These are phyloP conservation scores for Nyssa sinensis DNA, from an alignment of 148 eudicot genomes.

Conservation along the genomic window DNA sequence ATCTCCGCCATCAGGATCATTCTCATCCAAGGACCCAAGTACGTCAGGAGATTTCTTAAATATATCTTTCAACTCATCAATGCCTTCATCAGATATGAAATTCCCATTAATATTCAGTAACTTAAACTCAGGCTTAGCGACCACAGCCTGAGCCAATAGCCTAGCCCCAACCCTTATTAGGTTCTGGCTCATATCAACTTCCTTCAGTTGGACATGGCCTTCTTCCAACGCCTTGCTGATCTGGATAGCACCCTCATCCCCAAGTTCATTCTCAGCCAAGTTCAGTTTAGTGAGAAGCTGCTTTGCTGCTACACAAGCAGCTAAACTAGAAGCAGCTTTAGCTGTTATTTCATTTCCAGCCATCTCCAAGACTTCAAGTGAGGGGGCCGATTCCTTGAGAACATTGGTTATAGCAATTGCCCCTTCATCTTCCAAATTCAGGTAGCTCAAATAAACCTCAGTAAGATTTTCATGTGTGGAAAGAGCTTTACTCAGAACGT, in stretches of 20 bases:
- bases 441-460: conserved; percentile 55
- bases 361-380: conserved; percentile 54
- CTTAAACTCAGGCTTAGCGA: conserved; percentile 42
- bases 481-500: conserved; percentile 45
- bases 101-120: conserved; percentile 51
- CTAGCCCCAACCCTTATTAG: conserved; percentile 45
- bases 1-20: conserved; percentile 51
- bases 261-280: conserved; percentile 59
- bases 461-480: conserved; percentile 35
- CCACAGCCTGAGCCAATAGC: conserved; percentile 39
- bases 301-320: conserved; percentile 41
- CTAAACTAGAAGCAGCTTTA: conserved; percentile 39
- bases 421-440: conserved; percentile 64
- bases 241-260: conserved; percentile 52
- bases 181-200: conserved; percentile 51
- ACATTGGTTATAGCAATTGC: conserved; percentile 46
- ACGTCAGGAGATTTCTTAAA: conserved; percentile 40
- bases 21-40: conserved; percentile 60
- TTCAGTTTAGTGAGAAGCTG: conserved; percentile 40
- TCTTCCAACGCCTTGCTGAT: conserved; percentile 44
- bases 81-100: conserved; percentile 52
- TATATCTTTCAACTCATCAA: conserved; percentile 47
- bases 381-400: conserved; percentile 41
- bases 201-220: conserved; percentile 33
- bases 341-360: conserved; percentile 62